Conservation (phyloP, 768 basidiomycete genomes). For the Termitomyces sp. region DNA sequence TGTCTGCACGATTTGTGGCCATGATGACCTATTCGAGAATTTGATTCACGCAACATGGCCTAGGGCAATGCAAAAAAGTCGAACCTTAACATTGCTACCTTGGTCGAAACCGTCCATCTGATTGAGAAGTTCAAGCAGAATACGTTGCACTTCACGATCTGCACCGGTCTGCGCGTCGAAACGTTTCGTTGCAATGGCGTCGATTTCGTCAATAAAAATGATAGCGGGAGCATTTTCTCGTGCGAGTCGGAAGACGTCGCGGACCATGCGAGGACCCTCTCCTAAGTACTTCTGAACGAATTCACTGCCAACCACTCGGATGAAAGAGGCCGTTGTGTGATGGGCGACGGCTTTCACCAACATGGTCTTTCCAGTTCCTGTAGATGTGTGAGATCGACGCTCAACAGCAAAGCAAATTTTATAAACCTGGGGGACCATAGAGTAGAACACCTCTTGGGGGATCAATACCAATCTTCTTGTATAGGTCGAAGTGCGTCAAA, state of each 20-base stretch:
- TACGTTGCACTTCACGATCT: conserved; percentile 98
- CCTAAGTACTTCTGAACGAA: conserved; percentile 99
- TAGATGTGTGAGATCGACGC: background rate
- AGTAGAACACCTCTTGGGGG: conserved; percentile 95
- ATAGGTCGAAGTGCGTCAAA: conserved; percentile 93
- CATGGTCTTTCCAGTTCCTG: conserved; percentile 98
- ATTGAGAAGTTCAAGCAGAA: conserved; percentile 91
- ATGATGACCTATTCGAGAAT: conserved; percentile 80
- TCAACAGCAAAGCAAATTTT: background rate
- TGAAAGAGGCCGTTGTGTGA: conserved; percentile 95
- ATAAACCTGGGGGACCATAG: conserved; percentile 91
- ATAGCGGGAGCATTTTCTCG: conserved; percentile 96
- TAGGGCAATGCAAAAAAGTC: conserved; percentile 6
- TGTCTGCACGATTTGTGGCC: conserved; percentile 99
- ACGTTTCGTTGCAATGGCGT: conserved; percentile 98
- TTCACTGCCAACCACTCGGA: conserved; percentile 96
- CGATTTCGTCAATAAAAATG: conserved; percentile 99
- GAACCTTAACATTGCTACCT: conserved; percentile 94
- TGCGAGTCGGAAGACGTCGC: conserved; percentile 97
- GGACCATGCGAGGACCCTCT: conserved; percentile 99
- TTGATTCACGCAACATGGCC: background rate
- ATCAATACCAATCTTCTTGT: conserved; percentile 99
- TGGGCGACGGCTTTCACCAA: conserved; percentile 99
- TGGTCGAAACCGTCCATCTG: conserved; percentile 99
- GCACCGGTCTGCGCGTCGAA: conserved; percentile 99